Conservation (phyloP, 352 stramenopile species). For the Globisporangium yorkense region DNA sequence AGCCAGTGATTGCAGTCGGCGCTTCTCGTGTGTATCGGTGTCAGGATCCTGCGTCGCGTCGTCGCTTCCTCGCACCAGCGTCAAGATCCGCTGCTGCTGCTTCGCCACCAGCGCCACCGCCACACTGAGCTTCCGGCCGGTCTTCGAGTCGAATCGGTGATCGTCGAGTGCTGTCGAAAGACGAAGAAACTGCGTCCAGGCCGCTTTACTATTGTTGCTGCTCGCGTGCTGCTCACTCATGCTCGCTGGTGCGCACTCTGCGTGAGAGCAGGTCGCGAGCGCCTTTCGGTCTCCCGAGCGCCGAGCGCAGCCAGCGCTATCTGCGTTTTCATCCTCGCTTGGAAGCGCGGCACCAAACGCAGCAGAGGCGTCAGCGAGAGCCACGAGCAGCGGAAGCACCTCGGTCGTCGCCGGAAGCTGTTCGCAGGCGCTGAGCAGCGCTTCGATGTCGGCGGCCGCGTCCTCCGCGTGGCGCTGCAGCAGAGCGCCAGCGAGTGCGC, state of each 20-base stretch:
- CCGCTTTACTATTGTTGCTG: not conserved
- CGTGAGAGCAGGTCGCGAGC: no score
- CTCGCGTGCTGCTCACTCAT: not conserved
- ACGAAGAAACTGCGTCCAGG: conserved; percentile 3
- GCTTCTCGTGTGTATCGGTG: not conserved
- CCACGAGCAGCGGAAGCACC: conserved; percentile 1
- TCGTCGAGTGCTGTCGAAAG: conserved; percentile 3
- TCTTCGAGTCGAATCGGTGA: conserved; percentile 3
- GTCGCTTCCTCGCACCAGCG: not conserved
- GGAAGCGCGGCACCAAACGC: conserved; percentile 1
- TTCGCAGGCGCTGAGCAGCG: conserved; percentile 1
- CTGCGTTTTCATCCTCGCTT: not conserved
- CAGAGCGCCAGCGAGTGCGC: conserved; percentile 9
- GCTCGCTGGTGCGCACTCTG: no score
- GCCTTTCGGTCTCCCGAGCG: not conserved
- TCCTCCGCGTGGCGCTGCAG: conserved; percentile 29
- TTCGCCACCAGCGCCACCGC: not conserved
- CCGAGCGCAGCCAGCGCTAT: not conserved
- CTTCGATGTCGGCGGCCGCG: conserved; percentile 14
- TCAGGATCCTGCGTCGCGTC: not conserved
- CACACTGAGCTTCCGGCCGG: conserved; percentile 4
- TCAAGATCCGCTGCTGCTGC: conserved; percentile 6
- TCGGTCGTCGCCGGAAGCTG: not conserved
- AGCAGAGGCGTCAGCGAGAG: not conserved
- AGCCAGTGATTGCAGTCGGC: not conserved